phyloP scores from a whole-genome alignment of 345 rosid genomes.

The Acer saccharum region DNA sequence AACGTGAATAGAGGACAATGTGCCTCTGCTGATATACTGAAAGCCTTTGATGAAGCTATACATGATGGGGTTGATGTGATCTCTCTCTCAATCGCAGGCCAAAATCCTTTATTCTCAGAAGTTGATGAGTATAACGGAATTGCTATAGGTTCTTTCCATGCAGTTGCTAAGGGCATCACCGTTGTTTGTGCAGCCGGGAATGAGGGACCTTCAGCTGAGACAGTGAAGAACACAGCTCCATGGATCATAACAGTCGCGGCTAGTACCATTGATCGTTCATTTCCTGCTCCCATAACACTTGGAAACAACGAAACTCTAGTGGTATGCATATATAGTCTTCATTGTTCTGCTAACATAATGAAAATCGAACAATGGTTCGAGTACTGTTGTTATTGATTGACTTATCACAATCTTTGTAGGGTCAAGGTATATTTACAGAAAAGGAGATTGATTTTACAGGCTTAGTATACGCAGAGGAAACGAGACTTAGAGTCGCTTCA shows the following conservation, averaged over 20 bases:
- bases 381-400: background rate
- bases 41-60: conserved; percentile 56
- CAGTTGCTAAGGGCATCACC: conserved; percentile 49
- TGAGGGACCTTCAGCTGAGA: conserved; percentile 39
- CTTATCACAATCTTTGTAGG: conserved; percentile 33
- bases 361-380: no score
- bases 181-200: conserved; percentile 58
- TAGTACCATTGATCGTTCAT: conserved; percentile 48
- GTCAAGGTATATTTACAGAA: conserved; percentile 52
- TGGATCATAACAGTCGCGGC: conserved; percentile 68
- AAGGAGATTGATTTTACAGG: conserved; percentile 39
- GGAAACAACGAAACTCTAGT: conserved; percentile 37
- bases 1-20: conserved; percentile 30
- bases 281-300: conserved; percentile 40
- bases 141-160: conserved; percentile 54
- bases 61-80: conserved; percentile 46
- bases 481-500: conserved; percentile 25
- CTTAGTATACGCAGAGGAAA: conserved; percentile 41
- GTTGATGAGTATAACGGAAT: conserved; percentile 45
- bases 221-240: conserved; percentile 49
- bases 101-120: conserved; percentile 38
- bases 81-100: conserved; percentile 30
- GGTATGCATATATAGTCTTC: conserved; percentile 14
- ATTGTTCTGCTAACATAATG: no score
- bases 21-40: conserved; percentile 45